These are phyloP conservation scores for Candida verbasci DNA, from an alignment of 805 yeast genomes.

Conservation along the genomic window DNA sequence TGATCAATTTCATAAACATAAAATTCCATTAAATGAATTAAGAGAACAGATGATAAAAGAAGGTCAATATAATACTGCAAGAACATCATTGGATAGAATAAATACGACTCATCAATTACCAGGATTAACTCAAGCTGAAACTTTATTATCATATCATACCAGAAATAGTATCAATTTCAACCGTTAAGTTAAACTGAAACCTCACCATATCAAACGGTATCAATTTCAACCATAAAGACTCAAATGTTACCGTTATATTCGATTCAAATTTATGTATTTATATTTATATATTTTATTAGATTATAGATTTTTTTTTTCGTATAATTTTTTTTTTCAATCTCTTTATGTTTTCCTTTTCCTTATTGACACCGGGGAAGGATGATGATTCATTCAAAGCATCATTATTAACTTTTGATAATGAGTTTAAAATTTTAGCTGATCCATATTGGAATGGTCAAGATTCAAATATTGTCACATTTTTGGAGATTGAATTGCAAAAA, in stretches of 20 bases:
- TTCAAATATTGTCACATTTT: slow-evolving; percentile 26
- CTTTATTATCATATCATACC: slow-evolving; percentile 40
- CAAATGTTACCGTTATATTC: too few species aligned
- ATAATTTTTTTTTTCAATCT: too few species aligned
- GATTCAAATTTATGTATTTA: too few species aligned
- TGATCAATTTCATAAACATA: slow-evolving; percentile 25
- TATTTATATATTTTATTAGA: too few species aligned
- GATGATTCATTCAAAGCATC: slow-evolving; percentile 40
- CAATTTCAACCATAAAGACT: too few species aligned
- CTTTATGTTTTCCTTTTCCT: slow-evolving; percentile 39
- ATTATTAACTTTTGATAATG: slow-evolving; percentile 52
- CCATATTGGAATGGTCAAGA: slow-evolving; percentile 68
- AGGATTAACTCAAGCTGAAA: slow-evolving; percentile 47
- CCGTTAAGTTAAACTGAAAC: not conserved
- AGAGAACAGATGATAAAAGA: slow-evolving; percentile 33
- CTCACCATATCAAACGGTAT: too few species aligned
- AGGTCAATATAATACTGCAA: slow-evolving; percentile 32
- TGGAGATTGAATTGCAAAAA: slow-evolving; percentile 32
- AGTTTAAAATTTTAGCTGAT: slow-evolving; percentile 57
- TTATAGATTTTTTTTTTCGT: too few species aligned
- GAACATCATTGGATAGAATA: slow-evolving; percentile 37
- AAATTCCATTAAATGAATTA: slow-evolving; percentile 29
- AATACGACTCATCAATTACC: slow-evolving; percentile 45
- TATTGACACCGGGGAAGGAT: slow-evolving; percentile 25
- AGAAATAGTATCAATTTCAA: slow-evolving; percentile 35